Base-by-base conservation (phyloP, 306 rosid genomes). In the Pterocarpus macrocarpus region DNA sequence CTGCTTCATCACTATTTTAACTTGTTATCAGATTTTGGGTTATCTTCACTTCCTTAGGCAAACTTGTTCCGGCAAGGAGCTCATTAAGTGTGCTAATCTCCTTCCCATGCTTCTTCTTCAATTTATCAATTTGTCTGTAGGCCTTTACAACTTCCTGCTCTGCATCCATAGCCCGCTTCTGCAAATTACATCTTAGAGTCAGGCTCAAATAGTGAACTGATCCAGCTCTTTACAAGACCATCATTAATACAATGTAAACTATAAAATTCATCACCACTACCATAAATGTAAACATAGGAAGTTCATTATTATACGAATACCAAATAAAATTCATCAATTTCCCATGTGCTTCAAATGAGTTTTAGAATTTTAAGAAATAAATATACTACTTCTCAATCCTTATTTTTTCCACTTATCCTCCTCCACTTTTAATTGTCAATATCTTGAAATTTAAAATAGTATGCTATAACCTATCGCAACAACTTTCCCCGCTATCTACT, bases 161-260 rank as follows among this genome's bases (percentile, higher is more conserved):
- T 32, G 97, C 97, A 39, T 86, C 97, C 86, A 85, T 68, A 1
- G 93, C 93, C 74, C 90, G 97, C 56, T 79, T 91, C 97, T 94
- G 90, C 85, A 86, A 73, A 86, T 79, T 30, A 71, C 64, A 64
- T 61, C 28, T 28, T 34, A 22, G 66, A 72, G 39, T 81, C 64
- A 72, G 78, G 41, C 32, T 36, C 30, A 70, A 64, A 43, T 33
- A 80, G 7, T 53, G 32, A 80, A 74, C 22, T 39, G 28, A 71
- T n/a, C 43, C 17, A 9, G 13, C 33, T n/a, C 71, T 2, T 38
- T 3, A 36, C 4, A 36, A 65, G 7, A 10, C 28, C 33, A 41
- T 28, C 33, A 50, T 50, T 47, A 64, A 59, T 30, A 3, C 14
- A 59, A 35, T 36, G 69, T 11, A 45, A 8, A 45, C 13, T 49